phyloP scores from a whole-genome alignment of 2,329 filamentous ascomycete genomes.

The Clonostachys sp. region DNA sequence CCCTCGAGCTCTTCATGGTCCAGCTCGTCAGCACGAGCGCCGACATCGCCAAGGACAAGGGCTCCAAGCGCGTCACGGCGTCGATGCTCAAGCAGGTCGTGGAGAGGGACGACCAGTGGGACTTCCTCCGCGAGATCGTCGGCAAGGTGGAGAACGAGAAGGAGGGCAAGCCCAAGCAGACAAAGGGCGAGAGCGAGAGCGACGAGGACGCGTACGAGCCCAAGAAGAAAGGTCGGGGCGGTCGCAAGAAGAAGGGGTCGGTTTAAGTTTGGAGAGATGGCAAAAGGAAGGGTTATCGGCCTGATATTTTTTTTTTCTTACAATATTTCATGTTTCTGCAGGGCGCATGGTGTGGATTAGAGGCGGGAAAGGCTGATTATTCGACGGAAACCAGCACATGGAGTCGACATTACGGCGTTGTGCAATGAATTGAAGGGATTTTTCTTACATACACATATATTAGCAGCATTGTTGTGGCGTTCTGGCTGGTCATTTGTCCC shows the following conservation, averaged over 20 bases:
- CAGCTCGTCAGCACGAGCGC: constrained; percentile 86
- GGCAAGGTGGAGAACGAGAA: constrained; percentile 70
- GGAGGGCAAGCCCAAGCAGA: constrained; percentile 25
- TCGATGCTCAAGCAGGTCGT: constrained; percentile 90
- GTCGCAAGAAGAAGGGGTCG: constrained; percentile 44
- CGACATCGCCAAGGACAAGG: constrained; percentile 74
- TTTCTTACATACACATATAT: no score
- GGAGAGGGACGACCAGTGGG: constrained; percentile 83
- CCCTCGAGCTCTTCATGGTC: constrained; percentile 97
- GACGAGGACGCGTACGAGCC: constrained; percentile 42
- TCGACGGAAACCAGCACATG: no score
- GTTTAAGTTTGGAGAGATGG: background rate
- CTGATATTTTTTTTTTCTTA: no score
- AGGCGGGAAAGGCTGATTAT: no score
- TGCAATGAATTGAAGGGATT: no score
- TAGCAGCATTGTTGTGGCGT: no score
- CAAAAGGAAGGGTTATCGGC: no score
- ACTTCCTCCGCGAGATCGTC: constrained; percentile 90
- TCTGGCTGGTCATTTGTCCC: no score
- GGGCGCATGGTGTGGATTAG: no score
- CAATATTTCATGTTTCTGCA: no score
- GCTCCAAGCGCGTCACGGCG: constrained; percentile 84
- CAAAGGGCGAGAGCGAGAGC: constrained; percentile 43
- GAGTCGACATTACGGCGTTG: no score
- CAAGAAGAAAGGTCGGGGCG: constrained; percentile 41